Percentiles rank a stretch among this genome's conserved stretches.
phyloP scores from a whole-genome alignment of 2,329 filamentous ascomycete genomes.

The Venturia aucupariae region DNA sequence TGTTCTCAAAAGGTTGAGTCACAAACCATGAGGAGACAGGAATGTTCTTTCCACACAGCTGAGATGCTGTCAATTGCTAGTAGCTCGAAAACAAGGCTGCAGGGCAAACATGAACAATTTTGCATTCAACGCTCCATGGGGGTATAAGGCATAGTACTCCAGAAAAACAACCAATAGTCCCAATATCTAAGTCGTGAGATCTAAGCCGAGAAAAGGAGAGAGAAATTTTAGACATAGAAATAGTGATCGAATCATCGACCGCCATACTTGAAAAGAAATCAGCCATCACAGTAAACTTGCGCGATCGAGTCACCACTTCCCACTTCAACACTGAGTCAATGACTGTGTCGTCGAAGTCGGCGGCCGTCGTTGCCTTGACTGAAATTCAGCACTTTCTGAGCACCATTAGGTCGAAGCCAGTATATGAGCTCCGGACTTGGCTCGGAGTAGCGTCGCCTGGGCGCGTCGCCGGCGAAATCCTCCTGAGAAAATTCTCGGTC shows the following conservation, averaged over 20 bases:
- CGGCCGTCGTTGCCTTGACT: background rate
- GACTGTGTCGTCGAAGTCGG: background rate
- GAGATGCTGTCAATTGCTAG: no score
- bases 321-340: background rate
- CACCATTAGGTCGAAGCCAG: background rate
- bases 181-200: background rate
- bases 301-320: background rate
- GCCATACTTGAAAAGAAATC: background rate
- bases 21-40: no score
- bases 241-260: background rate
- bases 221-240: background rate
- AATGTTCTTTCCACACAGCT: no score
- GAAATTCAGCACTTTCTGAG: background rate
- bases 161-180: background rate
- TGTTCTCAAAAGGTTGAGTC: no score
- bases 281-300: background rate
- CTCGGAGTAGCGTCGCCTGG: background rate
- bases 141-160: background rate
- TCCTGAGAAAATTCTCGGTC: background rate
- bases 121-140: background rate
- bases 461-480: background rate
- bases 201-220: background rate
- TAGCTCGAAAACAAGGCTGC: background rate
- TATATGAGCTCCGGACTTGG: background rate
- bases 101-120: background rate